Percentiles rank a stretch among this genome's conserved stretches.
Evolutionary conservation across 2,329 filamentous ascomycete genomes (phyloP).

Genomic region (Fusarium solani-melongenae): DNA sequence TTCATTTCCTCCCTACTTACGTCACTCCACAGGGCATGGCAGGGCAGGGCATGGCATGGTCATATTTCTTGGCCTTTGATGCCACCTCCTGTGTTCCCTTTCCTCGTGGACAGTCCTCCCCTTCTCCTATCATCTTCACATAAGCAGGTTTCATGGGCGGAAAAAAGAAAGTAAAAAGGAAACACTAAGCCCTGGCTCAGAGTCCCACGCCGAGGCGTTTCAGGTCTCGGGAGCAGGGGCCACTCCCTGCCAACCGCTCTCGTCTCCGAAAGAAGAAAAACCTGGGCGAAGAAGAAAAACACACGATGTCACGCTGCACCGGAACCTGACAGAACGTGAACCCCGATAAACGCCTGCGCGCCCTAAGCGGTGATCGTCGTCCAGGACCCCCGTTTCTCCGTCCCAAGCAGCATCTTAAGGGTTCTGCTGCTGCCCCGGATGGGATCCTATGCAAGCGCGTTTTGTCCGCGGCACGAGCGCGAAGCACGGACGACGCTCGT

Average conservation of each 20-base stretch:
- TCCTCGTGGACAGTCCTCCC: not conserved
- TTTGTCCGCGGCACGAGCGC: slow-evolving; percentile 23
- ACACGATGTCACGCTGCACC: slow-evolving; percentile 35
- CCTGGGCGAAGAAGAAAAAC: slow-evolving; percentile 12
- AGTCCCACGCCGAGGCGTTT: slow-evolving; percentile 41
- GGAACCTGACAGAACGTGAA: slow-evolving; percentile 19
- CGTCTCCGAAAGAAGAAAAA: slow-evolving; percentile 26
- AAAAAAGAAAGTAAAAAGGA: slow-evolving; percentile 29
- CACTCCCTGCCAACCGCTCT: slow-evolving; percentile 17
- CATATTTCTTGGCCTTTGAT: not conserved
- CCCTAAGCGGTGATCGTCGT: slow-evolving; percentile 34
- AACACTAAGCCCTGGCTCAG: slow-evolving; percentile 31
- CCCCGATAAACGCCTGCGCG: slow-evolving; percentile 14
- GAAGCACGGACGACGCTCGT: slow-evolving; percentile 23
- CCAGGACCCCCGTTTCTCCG: slow-evolving; percentile 22
- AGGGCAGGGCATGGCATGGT: not conserved
- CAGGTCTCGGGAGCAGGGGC: slow-evolving; percentile 41
- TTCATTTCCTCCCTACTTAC: slow-evolving; percentile 19
- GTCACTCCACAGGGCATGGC: slow-evolving; percentile 2
- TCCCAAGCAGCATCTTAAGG: not conserved
- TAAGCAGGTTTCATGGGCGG: slow-evolving; percentile 28
- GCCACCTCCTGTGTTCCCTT: slow-evolving; percentile 1
- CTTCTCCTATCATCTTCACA: slow-evolving; percentile 26
- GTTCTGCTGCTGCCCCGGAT: not conserved
- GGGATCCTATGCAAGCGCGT: slow-evolving; percentile 3